phyloP scores from a whole-genome alignment of 495 filamentous ascomycete genomes.

The Alectoria sarmentosa region DNA sequence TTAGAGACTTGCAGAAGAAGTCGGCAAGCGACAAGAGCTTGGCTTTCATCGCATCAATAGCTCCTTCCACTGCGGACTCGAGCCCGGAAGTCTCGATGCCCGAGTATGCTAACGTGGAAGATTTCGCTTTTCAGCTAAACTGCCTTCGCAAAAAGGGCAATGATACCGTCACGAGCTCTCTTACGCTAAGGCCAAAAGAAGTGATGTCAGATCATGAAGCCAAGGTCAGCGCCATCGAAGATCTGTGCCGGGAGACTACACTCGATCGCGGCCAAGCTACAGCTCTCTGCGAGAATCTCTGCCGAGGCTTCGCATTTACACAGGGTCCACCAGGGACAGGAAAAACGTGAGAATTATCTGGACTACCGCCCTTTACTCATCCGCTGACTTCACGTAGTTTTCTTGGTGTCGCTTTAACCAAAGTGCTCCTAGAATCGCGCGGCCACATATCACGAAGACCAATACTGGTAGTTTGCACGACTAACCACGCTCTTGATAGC shows the following conservation, averaged over 20 bases:
- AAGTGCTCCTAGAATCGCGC: slow-evolving; percentile 52
- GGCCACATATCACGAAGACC: slow-evolving; percentile 44
- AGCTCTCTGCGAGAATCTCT: slow-evolving; percentile 49
- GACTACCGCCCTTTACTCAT: neutral
- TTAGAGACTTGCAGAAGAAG: slow-evolving; percentile 24
- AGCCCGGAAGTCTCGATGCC: slow-evolving; percentile 36
- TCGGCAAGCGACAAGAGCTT: slow-evolving; percentile 26
- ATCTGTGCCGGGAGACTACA: slow-evolving; percentile 33
- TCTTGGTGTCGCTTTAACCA: slow-evolving; percentile 39
- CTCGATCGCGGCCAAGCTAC: slow-evolving; percentile 52
- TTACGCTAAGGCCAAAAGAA: slow-evolving; percentile 31
- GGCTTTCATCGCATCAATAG: slow-evolving; percentile 52
- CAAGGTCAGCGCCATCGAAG: slow-evolving; percentile 19
- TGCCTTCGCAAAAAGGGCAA: slow-evolving; percentile 30
- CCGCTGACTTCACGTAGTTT: slow-evolving; percentile 11
- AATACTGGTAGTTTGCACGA: slow-evolving; percentile 55
- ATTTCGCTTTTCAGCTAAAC: slow-evolving; percentile 41
- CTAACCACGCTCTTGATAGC: slow-evolving; percentile 65
- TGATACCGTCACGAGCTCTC: neutral
- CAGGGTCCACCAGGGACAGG: slow-evolving; percentile 76
- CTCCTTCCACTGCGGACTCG: slow-evolving; percentile 31
- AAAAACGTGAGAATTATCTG: slow-evolving; percentile 36
- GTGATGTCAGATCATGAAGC: neutral
- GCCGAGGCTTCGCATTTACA: slow-evolving; percentile 50
- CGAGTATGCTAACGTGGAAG: slow-evolving; percentile 37